Conservation (phyloP, 805 yeast genomes). For the Ogataea ramenticola region DNA sequence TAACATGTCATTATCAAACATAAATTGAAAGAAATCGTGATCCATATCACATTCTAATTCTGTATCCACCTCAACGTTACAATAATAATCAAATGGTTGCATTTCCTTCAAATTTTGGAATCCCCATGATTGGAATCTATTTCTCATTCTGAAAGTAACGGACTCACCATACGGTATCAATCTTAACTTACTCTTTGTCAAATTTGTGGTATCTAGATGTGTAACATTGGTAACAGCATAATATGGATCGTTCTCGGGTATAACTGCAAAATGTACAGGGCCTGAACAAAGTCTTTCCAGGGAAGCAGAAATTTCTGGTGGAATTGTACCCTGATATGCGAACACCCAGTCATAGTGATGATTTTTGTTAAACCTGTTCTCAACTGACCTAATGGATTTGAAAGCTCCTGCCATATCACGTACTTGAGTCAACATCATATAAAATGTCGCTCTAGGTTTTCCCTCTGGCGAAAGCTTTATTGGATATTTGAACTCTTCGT, state of each 20-base stretch:
- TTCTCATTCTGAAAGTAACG: constrained; percentile 42
- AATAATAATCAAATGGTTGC: constrained; percentile 42
- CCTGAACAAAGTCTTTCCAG: constrained; percentile 66
- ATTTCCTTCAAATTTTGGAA: constrained; percentile 38
- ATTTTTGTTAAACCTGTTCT: constrained; percentile 71
- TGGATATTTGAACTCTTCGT: neutral
- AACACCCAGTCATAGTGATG: constrained; percentile 89
- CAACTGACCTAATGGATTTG: constrained; percentile 43
- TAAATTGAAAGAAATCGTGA: constrained; percentile 41
- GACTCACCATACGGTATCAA: constrained; percentile 24
- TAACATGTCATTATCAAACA: constrained; percentile 30
- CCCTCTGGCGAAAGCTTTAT: neutral
- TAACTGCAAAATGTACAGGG: constrained; percentile 56
- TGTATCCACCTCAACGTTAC: constrained; percentile 53
- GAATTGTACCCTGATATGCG: constrained; percentile 35
- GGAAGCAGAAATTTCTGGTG: constrained; percentile 59
- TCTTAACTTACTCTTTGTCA: constrained; percentile 38
- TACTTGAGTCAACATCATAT: constrained; percentile 16
- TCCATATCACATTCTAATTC: constrained; percentile 47
- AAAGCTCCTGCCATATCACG: constrained; percentile 7
- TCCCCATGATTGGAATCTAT: constrained; percentile 44
- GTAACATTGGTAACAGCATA: constrained; percentile 71
- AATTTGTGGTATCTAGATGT: constrained; percentile 33
- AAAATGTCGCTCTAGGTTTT: constrained; percentile 14
- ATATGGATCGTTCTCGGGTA: constrained; percentile 39